A percentile compares a stretch with the other conserved stretches of the same genome.
Evolutionary conservation across 1,284 basidiomycete species (phyloP).

Genomic region (Malassezia dermatis): DNA sequence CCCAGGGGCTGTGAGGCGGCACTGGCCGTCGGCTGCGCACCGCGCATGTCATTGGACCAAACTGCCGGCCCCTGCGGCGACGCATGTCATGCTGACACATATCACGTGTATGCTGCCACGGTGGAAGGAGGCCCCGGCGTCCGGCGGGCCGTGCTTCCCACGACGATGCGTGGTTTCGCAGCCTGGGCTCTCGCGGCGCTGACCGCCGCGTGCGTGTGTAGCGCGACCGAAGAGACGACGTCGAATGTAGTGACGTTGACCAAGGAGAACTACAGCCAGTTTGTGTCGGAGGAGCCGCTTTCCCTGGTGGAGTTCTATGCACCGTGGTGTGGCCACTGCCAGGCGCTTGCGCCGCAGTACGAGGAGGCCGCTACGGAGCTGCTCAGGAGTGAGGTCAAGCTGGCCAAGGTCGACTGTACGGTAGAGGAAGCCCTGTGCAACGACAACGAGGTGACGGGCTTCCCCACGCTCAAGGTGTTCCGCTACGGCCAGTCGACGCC

Average conservation of each 20-base stretch:
- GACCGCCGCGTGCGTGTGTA: not conserved
- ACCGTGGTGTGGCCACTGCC: slow-evolving; percentile 69
- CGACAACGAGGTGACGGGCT: slow-evolving; percentile 71
- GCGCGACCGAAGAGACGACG: not conserved
- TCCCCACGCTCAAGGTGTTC: slow-evolving; percentile 86
- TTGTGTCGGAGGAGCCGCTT: slow-evolving; percentile 60
- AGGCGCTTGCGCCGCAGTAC: slow-evolving; percentile 62
- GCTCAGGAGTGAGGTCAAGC: slow-evolving; percentile 71
- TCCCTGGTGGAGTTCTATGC: slow-evolving; percentile 94
- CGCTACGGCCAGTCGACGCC: slow-evolving; percentile 63
- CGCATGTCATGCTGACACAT: not conserved
- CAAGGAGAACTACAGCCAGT: slow-evolving; percentile 60
- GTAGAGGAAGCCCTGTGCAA: slow-evolving; percentile 54
- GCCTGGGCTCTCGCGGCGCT: slow-evolving; percentile 9
- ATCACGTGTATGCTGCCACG: not conserved
- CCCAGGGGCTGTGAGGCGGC: not conserved
- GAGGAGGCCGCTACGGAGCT: slow-evolving; percentile 88
- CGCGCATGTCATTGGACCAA: not conserved
- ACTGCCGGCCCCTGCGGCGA: not conserved
- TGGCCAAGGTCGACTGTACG: slow-evolving; percentile 64
- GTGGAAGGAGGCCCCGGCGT: not conserved
- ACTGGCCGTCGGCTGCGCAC: not conserved
- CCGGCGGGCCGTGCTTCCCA: not conserved
- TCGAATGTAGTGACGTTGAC: slow-evolving; percentile 78
- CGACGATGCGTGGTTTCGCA: slow-evolving; percentile 6